Evolutionary conservation across 192 early-diverging fungal species (phyloP), one percentile per base, ranked within the genome.

Genomic region (Coemansia sp.): DNA sequence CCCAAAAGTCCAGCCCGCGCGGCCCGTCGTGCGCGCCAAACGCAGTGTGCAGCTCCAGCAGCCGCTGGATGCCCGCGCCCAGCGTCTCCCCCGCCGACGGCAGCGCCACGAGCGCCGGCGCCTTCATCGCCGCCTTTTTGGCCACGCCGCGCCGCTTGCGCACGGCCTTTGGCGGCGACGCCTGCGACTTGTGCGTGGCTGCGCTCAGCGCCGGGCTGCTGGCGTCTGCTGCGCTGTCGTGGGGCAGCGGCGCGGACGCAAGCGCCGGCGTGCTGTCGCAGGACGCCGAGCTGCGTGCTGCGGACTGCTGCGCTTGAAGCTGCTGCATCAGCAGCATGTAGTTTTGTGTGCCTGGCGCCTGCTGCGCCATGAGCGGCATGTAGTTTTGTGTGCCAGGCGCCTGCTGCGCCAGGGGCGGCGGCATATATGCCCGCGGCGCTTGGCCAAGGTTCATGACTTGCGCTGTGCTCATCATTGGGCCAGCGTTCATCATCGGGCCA

Each of bases 201-300:
- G 65, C 51, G 50, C 75, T 71, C 6, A 58, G 69, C 12, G 69
- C 75, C 9, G 75, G 75, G 50, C 75, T 78, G 55, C 48, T 60
- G 53, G 56, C 29, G 5, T 48, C 56, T 25, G 52, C 54, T 42
- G 33, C 52, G 44, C 44, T 46, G 28, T 47, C 35, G 35, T 38
- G 11, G 35, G 35, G 32, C 14, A 59, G 38, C 8, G 33, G 35
- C n/a, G 63, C 58, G 2, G 58, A 21, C 28, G 52, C 44, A 4
- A 65, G 48, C 32, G 69, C 63, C 4, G 69, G 63, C 6, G 69
- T 71, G 47, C 62, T 56, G 19, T 19, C 52, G 52, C 52, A 8
- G 7, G 30, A 28, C 9, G 52, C 21, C 29, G 49, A 14, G 27
- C 49, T 19, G 16, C 8, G 10, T 49, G 40, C 44, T 55, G 53